Evolutionary conservation across 805 yeast species (phyloP).

Genomic region (Saturnispora diversa): DNA sequence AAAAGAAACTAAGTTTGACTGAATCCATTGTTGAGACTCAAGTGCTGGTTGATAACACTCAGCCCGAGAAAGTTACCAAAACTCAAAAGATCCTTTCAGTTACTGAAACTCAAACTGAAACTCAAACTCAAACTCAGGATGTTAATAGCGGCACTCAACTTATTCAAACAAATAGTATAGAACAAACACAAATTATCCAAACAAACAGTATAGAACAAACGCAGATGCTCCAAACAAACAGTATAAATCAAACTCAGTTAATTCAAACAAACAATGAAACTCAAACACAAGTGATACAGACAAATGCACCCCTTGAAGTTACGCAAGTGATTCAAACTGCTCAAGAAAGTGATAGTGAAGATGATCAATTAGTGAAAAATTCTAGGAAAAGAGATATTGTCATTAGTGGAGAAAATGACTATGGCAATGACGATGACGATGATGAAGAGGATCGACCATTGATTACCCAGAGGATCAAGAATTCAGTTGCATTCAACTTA

Average conservation of each 20-base stretch:
- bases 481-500: not conserved
- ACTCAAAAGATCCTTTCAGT: not conserved
- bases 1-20: slow-evolving; percentile 1
- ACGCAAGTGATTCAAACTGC: slow-evolving; percentile 2
- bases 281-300: not conserved
- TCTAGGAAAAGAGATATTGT: not conserved
- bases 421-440: slow-evolving; percentile 7
- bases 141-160: slow-evolving; percentile 1
- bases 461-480: slow-evolving; percentile 7
- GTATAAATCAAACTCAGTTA: slow-evolving; percentile 1
- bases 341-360: slow-evolving; percentile 6
- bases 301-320: no score
- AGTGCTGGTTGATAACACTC: not conserved
- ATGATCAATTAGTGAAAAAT: slow-evolving; percentile 6
- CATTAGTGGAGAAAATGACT: not conserved
- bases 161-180: not conserved
- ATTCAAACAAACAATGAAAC: not conserved
- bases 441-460: no score
- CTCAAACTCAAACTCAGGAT: not conserved
- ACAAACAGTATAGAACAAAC: not conserved
- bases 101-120: not conserved
- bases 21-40: not conserved
- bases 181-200: slow-evolving; percentile 1
- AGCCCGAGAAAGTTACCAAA: no score
- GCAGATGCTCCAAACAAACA: not conserved